phyloP scores from a whole-genome alignment of 2,329 filamentous ascomycete genomes.

The Aspergillus tubingensis region DNA sequence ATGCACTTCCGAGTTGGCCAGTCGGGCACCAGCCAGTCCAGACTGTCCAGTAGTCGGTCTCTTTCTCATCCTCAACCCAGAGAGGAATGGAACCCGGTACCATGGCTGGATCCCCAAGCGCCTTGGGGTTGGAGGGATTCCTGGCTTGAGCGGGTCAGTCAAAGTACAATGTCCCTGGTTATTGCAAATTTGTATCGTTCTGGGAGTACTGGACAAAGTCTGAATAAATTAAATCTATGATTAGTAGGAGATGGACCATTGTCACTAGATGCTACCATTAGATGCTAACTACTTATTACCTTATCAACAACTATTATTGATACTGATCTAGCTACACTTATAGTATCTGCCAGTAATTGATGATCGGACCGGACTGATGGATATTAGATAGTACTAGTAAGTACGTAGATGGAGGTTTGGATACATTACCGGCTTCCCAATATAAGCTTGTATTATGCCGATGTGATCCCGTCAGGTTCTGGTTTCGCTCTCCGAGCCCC shows the following conservation, averaged over 20 bases:
- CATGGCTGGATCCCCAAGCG: not conserved
- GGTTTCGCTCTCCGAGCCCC: slow-evolving; percentile 3
- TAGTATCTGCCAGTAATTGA: not conserved
- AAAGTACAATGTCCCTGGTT: not conserved
- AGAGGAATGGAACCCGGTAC: not conserved
- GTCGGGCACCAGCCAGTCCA: not conserved
- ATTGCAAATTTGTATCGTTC: not conserved
- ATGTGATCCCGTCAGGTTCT: not conserved
- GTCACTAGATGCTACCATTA: no score
- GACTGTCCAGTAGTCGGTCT: no score
- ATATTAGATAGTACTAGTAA: no score
- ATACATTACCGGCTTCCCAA: slow-evolving; percentile 1
- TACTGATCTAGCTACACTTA: not conserved
- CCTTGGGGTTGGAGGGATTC: no score
- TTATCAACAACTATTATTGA: not conserved
- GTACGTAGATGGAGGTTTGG: not conserved
- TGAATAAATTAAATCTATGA: not conserved
- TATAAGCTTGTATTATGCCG: slow-evolving; percentile 5
- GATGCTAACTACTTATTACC: no score
- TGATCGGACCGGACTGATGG: not conserved
- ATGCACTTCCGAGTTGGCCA: not conserved
- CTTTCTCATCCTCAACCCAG: no score
- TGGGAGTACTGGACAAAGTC: not conserved
- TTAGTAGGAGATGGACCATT: no score
- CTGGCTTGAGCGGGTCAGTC: not conserved